A percentile compares a stretch with the other conserved stretches of the same genome.
Evolutionary conservation across 768 basidiomycete species (phyloP).

Genomic region (Naganishia randhawae): DNA sequence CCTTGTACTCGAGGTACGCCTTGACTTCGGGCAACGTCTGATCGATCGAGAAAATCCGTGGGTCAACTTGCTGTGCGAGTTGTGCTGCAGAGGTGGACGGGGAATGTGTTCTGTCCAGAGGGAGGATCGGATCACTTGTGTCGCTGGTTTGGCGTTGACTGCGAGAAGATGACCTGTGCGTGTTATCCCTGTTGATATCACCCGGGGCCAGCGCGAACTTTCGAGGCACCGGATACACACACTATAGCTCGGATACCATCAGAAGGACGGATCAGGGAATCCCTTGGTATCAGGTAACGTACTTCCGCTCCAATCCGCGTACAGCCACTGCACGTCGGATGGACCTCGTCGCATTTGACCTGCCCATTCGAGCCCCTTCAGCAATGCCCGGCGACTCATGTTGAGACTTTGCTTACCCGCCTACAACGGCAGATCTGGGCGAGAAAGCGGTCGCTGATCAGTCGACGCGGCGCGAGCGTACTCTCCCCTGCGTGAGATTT

Average conservation of each 20-base stretch:
- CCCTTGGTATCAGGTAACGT: neutral
- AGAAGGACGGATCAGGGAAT: neutral
- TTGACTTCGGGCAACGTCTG: neutral
- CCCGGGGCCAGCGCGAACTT: neutral
- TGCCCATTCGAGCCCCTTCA: neutral
- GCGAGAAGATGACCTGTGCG: too few species aligned
- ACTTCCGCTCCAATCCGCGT: conserved; percentile 6
- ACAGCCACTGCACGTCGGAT: conserved; percentile 15
- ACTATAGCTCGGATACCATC: neutral
- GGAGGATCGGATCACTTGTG: neutral
- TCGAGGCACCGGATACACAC: neutral
- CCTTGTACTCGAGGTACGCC: conserved; percentile 7
- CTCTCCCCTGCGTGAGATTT: neutral
- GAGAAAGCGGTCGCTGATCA: neutral
- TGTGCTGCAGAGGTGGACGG: too few species aligned
- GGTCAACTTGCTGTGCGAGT: neutral
- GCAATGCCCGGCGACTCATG: neutral
- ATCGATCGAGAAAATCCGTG: neutral
- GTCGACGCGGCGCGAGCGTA: neutral
- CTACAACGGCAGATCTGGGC: conserved; percentile 10
- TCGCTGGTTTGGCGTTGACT: neutral
- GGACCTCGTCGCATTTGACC: conserved; percentile 16
- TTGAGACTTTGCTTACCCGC: neutral
- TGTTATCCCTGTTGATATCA: too few species aligned
- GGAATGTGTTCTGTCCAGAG: too few species aligned